A percentile compares a stretch with the other conserved stretches of the same genome.
These are phyloP conservation scores for Colletotrichum sp. DNA, from an alignment of 2,329 filamentous ascomycete genomes.

Conservation along the genomic window DNA sequence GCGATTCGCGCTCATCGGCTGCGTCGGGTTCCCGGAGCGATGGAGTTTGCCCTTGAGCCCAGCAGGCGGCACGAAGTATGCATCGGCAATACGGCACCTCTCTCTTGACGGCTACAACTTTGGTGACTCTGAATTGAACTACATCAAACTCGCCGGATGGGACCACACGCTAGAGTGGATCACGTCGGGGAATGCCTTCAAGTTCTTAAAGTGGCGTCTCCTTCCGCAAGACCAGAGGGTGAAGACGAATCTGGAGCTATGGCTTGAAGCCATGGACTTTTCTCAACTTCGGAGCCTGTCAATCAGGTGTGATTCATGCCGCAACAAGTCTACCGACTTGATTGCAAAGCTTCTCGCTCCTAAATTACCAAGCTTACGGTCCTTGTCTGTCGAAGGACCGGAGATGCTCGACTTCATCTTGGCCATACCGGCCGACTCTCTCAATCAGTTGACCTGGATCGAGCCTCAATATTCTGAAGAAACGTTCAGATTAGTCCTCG, in stretches of 20 bases:
- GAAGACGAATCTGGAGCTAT: background rate
- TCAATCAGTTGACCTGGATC: background rate
- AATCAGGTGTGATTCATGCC: background rate
- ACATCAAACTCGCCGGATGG: background rate
- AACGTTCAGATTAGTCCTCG: rapidly evolving
- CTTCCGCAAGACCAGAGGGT: background rate
- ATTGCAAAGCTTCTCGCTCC: background rate
- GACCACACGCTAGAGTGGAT: background rate
- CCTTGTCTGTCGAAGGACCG: background rate
- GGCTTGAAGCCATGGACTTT: background rate
- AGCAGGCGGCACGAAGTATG: background rate
- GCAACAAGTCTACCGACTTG: background rate
- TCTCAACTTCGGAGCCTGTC: background rate
- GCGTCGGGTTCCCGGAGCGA: background rate
- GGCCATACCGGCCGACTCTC: background rate
- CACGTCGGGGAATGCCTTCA: background rate
- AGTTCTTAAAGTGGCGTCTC: background rate
- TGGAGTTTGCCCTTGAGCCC: background rate
- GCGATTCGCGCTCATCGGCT: background rate
- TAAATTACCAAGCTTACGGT: background rate
- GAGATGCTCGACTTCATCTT: background rate
- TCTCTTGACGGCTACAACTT: background rate
- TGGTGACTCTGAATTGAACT: background rate
- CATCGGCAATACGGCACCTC: background rate
- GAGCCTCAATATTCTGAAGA: background rate